Percentiles rank a stretch among this genome's conserved stretches.
Conservation (phyloP, 148 eudicot genomes). For the Spergularia bocconei region DNA sequence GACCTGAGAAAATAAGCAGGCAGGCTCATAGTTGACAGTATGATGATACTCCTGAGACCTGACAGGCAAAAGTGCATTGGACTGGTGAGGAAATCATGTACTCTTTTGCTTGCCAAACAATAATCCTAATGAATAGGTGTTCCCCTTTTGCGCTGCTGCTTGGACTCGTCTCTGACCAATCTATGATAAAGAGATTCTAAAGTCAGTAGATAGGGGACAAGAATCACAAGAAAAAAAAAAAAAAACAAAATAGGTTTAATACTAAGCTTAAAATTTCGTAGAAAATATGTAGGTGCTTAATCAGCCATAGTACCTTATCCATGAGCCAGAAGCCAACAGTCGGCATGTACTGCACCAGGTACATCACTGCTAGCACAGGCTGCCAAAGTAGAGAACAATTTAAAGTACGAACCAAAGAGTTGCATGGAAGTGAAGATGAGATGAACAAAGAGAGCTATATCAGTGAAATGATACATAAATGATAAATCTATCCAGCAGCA, state of each 20-base stretch:
- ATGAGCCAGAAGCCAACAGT: conserved; percentile 81
- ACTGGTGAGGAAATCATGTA: conserved; percentile 18
- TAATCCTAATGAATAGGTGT: conserved; percentile 60
- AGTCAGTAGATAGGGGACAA: conserved; percentile 6
- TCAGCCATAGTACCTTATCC: conserved; percentile 63
- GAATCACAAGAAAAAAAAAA: neutral
- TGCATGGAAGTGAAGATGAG: neutral
- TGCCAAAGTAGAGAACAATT: conserved; percentile 34
- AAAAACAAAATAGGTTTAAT: too few species aligned
- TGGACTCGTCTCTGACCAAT: conserved; percentile 77
- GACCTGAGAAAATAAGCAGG: too few species aligned
- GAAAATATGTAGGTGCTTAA: neutral
- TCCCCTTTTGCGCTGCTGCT: conserved; percentile 64
- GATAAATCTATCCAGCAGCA: neutral
- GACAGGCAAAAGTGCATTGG: neutral
- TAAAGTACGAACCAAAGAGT: conserved; percentile 2
- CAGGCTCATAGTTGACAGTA: neutral
- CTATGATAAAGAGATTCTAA: conserved; percentile 32
- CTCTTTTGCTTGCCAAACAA: conserved; percentile 55
- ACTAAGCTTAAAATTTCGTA: neutral
- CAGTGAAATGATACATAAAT: neutral
- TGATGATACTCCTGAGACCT: neutral
- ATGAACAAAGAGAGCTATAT: neutral
- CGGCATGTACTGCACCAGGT: conserved; percentile 91
- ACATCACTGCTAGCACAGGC: conserved; percentile 97